These are phyloP conservation scores for Vigna radiata DNA, from an alignment of 306 rosid species.

Conservation along the genomic window DNA sequence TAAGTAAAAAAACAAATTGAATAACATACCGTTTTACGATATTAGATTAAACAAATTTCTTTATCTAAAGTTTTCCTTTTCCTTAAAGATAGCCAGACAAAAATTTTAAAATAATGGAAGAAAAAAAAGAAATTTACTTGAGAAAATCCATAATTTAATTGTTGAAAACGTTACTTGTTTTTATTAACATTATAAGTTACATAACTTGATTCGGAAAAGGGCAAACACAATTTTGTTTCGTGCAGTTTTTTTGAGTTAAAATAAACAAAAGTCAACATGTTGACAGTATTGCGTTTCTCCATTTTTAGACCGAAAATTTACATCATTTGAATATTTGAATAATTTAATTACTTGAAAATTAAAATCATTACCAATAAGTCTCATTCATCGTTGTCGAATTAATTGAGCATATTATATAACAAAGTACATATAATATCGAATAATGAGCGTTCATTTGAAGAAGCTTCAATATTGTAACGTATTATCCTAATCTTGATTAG, in stretches of 20 bases:
- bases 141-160: not conserved
- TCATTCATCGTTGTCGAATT: conserved; percentile 19
- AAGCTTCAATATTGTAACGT: conserved; percentile 15
- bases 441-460: not conserved
- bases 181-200: not conserved
- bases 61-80: no score
- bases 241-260: not conserved
- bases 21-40: no score
- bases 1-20: no score
- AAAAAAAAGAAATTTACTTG: not conserved
- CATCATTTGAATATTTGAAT: not conserved
- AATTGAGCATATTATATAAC: not conserved
- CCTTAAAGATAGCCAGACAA: no score
- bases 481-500: not conserved
- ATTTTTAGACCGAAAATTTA: not conserved
- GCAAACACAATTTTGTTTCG: not conserved
- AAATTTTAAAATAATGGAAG: not conserved
- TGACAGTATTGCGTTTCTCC: no score
- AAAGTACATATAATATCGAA: not conserved
- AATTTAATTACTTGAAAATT: not conserved
- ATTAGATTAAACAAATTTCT: no score
- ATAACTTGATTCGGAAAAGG: not conserved
- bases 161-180: not conserved
- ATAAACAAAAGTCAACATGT: not conserved
- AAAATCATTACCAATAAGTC: not conserved